Conservation (phyloP, 116 monocot genomes). For the Cymodocea nodosa region DNA sequence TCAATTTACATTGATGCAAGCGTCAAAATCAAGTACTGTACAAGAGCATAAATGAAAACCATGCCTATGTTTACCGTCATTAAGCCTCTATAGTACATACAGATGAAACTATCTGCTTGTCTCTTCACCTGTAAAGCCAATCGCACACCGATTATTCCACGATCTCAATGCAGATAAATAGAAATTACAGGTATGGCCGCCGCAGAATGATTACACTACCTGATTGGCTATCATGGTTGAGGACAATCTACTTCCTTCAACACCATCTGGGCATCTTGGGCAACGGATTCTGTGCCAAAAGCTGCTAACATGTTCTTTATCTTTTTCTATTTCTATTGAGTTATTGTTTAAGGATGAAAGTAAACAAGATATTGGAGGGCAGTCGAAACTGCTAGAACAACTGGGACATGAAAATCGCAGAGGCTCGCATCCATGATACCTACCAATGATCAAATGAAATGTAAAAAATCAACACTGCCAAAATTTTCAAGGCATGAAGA, state of each 20-base stretch:
- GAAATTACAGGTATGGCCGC: neutral
- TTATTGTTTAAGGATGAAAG: conserved; percentile 18
- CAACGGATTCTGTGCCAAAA: conserved; percentile 77
- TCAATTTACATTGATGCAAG: too few relatives aligned
- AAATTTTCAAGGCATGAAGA: too few relatives aligned
- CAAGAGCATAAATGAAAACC: neutral
- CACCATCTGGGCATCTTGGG: conserved; percentile 59
- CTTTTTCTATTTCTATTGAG: conserved; percentile 16
- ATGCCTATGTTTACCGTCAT: conserved; percentile 40
- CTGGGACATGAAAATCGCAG: conserved; percentile 69
- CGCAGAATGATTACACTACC: conserved; percentile 20
- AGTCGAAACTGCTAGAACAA: conserved; percentile 82
- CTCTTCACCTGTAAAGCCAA: conserved; percentile 56
- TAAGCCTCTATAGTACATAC: conserved; percentile 60
- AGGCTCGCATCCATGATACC: conserved; percentile 73
- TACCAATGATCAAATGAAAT: conserved; percentile 7
- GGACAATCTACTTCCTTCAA: conserved; percentile 47
- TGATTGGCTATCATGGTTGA: conserved; percentile 76
- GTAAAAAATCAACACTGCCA: neutral
- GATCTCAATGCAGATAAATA: neutral
- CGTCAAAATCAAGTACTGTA: too few relatives aligned
- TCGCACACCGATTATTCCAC: neutral
- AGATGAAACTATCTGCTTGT: conserved; percentile 72
- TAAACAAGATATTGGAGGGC: conserved; percentile 67
- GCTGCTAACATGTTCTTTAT: conserved; percentile 19